Evolutionary conservation across 306 rosid species (phyloP).

Genomic region (Gastrolobium villosum): DNA sequence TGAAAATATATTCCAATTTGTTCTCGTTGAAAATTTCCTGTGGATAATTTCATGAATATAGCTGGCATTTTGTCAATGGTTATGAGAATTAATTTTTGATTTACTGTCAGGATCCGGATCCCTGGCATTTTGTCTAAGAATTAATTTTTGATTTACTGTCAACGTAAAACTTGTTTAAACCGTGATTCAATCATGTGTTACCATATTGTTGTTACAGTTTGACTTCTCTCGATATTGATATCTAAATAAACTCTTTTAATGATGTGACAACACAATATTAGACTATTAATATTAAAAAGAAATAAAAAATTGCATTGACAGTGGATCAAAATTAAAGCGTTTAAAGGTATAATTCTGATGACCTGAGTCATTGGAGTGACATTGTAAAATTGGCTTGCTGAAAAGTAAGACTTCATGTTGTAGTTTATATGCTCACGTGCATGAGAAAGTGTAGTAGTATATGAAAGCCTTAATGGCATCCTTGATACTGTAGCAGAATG

Average conservation of each 20-base stretch:
- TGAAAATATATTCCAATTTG: slow-evolving; percentile 18
- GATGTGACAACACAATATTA: background rate
- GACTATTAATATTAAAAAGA: background rate
- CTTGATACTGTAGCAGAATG: slow-evolving; percentile 9
- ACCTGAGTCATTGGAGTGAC: background rate
- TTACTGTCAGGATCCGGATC: too few species aligned
- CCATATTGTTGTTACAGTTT: background rate
- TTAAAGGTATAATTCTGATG: background rate
- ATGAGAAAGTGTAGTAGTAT: background rate
- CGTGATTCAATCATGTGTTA: background rate
- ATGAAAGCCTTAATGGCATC: background rate
- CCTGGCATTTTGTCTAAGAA: slow-evolving; percentile 23
- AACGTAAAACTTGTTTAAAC: slow-evolving; percentile 13
- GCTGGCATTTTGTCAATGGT: slow-evolving; percentile 26
- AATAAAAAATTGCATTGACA: slow-evolving; percentile 5
- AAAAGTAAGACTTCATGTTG: slow-evolving; percentile 8
- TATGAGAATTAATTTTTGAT: slow-evolving; percentile 26
- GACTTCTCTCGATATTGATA: background rate
- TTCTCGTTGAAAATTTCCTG: slow-evolving; percentile 1
- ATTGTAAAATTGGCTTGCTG: slow-evolving; percentile 17
- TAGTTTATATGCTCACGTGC: background rate
- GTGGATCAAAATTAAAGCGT: background rate
- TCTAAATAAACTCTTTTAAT: background rate
- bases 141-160: slow-evolving; percentile 10
- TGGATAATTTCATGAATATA: slow-evolving; percentile 33